Base-by-base conservation (phyloP, 768 basidiomycete species). In the Coprinopsis strossmayeri region DNA sequence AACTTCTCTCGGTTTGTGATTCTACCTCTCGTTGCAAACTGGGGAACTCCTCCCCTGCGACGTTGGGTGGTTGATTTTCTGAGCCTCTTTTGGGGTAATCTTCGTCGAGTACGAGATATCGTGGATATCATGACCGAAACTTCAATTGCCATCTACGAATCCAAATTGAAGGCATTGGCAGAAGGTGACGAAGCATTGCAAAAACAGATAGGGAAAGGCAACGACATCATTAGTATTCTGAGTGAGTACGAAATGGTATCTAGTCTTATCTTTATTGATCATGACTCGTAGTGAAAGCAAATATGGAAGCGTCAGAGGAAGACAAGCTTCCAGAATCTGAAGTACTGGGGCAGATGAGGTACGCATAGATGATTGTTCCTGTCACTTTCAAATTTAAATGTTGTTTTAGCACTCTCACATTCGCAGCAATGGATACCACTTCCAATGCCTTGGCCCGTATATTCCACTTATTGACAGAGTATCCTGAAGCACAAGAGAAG, bases 141-240 rank as follows among this genome's bases (percentile, higher is more conserved):
- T 3, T 65, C 73, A 5, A 47, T 59, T n/a, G 55, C 64, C 2
- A 67, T 77, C 3, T 66, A 65, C 28, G 52, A 61, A 18, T 52
- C 57, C 18, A 75, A 74, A 57, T 69, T 66, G 49, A 55, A 50
- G 27, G 62, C 68, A 1, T 35, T 73, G 2, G 51, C 49, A 10
- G 57, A 59, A 20, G 69, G 67, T 3, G 69, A 71, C 26, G 62
- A 61, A 30, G 65, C 58, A 2, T 18, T 42, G 56, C 45, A 50
- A 10, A 53, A 53, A 11, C 64, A 68, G 46, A 60, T 68, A 34
- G 66, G 64, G 9, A 61, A 63, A 50, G 70, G 68, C 10, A 71
- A 70, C 38, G 75, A 76, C 53, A 66, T 78, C 18, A 62, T 76
- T 52, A 74, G 69, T 47, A 64, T 74, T 35, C 54, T 77, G 25